These are phyloP conservation scores for Hsuehochloa calcarea DNA, from an alignment of 176 grass and related monocot species.

Conservation along the genomic window DNA sequence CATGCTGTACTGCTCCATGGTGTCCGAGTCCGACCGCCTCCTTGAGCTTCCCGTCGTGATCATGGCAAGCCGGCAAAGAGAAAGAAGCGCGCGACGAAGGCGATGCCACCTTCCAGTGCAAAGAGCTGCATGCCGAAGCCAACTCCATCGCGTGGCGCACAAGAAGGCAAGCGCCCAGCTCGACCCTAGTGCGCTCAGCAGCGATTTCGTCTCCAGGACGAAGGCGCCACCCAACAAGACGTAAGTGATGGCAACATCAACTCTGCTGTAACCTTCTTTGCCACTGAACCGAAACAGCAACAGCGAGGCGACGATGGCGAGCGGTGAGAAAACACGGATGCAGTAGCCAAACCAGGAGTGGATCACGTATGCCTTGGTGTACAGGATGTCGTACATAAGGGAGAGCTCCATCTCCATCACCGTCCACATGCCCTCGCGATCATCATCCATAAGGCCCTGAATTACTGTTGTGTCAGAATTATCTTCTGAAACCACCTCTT, in stretches of 20 bases:
- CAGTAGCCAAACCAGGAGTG: slow-evolving; percentile 23
- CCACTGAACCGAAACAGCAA: too few species aligned
- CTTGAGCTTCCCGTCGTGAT: too few species aligned
- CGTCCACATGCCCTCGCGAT: neutral
- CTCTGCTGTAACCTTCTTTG: too few species aligned
- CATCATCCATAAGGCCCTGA: too few species aligned
- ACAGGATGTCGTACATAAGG: slow-evolving; percentile 42
- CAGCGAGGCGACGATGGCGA: neutral
- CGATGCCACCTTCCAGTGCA: slow-evolving; percentile 16
- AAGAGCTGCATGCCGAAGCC: neutral
- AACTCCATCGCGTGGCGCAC: neutral
- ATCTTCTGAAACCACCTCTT: neutral
- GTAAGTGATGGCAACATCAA: too few species aligned
- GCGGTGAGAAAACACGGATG: neutral
- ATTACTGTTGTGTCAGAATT: too few species aligned
- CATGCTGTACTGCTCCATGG: too few species aligned
- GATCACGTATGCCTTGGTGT: slow-evolving; percentile 46
- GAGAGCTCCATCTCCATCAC: slow-evolving; percentile 32
- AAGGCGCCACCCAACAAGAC: too few species aligned
- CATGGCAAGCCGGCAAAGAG: neutral
- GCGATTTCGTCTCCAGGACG: too few species aligned
- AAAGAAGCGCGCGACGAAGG: neutral
- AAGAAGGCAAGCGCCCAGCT: neutral
- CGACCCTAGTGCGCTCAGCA: neutral
- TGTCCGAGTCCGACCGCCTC: too few species aligned